Conservation (phyloP, 106 monocot genomes). For the Xerophyta viscosa region DNA sequence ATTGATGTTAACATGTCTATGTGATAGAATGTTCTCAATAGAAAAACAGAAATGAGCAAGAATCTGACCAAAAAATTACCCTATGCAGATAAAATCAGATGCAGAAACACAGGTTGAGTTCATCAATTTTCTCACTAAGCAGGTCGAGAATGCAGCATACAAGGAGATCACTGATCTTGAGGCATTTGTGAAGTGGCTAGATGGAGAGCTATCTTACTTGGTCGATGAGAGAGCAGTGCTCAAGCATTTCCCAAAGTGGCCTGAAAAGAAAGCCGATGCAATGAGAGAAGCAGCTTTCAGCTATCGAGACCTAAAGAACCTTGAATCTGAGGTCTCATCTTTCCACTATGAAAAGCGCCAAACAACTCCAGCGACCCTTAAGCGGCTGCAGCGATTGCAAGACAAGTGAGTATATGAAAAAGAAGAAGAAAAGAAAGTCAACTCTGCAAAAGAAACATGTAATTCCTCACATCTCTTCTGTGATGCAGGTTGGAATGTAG, state of each 20-base stretch:
- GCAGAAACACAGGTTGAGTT: conserved; percentile 56
- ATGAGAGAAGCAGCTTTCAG: conserved; percentile 59
- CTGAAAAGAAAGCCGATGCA: conserved; percentile 56
- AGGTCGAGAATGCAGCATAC: conserved; percentile 36
- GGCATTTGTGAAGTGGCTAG: conserved; percentile 63
- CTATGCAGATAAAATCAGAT: conserved; percentile 51
- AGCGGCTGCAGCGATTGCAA: conserved; percentile 42
- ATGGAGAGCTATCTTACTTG: conserved; percentile 48
- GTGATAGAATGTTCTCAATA: no score
- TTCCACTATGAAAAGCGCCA: conserved; percentile 36
- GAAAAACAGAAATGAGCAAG: no score
- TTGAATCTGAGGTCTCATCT: conserved; percentile 35
- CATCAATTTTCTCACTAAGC: conserved; percentile 35
- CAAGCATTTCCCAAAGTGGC: conserved; percentile 61
- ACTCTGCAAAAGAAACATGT: neutral
- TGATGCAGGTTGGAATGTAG: conserved; percentile 36
- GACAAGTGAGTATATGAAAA: conserved; percentile 53
- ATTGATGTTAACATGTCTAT: no score
- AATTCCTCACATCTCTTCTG: conserved; percentile 1
- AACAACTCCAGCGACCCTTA: conserved; percentile 20
- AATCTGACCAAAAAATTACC: no score
- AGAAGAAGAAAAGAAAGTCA: neutral
- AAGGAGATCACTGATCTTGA: conserved; percentile 44
- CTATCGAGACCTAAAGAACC: conserved; percentile 48
- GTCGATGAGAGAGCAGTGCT: conserved; percentile 71